These are phyloP conservation scores for Sphagnum magellanicum DNA, from an alignment of 228 moss, liverwort and hornwort genomes.

Conservation along the genomic window DNA sequence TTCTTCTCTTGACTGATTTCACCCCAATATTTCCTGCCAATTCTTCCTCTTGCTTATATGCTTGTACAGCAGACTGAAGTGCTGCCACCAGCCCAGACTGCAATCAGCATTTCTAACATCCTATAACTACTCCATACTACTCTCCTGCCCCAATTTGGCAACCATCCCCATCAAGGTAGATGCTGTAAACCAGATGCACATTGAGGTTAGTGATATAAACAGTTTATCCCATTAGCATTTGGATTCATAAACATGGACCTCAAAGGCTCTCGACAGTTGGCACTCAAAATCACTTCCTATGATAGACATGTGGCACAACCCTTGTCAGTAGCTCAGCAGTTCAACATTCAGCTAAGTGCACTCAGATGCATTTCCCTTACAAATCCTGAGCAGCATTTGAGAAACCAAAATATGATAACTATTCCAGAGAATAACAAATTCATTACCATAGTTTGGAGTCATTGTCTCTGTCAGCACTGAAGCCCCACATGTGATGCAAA, in stretches of 20 bases:
- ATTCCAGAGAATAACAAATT: background rate
- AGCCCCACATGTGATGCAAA: constrained; percentile 92
- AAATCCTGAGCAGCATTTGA: background rate
- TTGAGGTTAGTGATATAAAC: background rate
- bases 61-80: constrained; percentile 83
- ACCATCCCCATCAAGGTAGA: background rate
- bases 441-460: constrained; percentile 88
- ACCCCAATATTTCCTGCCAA: constrained; percentile 32
- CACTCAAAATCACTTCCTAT: background rate
- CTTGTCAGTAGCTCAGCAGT: too few relatives aligned
- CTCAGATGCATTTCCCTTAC: too few relatives aligned
- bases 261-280: background rate
- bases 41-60: constrained; percentile 94
- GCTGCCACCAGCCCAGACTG: constrained; percentile 42
- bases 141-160: background rate
- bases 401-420: background rate
- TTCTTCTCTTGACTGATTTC: constrained; percentile 72
- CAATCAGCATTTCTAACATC: too few relatives aligned
- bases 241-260: background rate
- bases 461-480: constrained; percentile 77
- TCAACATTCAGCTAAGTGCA: too few relatives aligned
- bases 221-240: background rate
- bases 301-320: too few relatives aligned
- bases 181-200: background rate
- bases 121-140: too few relatives aligned